phyloP scores from a whole-genome alignment of 495 filamentous ascomycete genomes.

The Pyronema omphalodes region DNA sequence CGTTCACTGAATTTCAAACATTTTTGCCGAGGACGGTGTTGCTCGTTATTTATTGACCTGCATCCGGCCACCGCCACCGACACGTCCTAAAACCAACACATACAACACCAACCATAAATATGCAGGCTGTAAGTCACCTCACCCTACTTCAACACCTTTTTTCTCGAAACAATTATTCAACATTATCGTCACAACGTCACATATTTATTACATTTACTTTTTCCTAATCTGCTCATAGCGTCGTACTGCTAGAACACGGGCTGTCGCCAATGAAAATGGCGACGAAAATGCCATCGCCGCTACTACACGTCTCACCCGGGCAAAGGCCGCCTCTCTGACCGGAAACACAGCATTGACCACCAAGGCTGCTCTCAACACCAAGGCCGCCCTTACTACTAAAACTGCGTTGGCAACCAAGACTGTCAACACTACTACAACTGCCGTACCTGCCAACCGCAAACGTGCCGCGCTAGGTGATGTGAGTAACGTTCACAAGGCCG shows the following conservation, averaged over 20 bases:
- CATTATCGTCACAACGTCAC: background rate
- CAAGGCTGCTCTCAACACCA: slow-evolving; percentile 36
- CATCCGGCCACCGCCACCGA: background rate
- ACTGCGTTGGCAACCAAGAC: slow-evolving; percentile 60
- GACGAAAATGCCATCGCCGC: slow-evolving; percentile 58
- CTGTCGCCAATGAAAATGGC: slow-evolving; percentile 56
- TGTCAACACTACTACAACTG: slow-evolving; percentile 31
- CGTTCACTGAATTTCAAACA: background rate
- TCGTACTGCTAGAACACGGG: slow-evolving; percentile 41
- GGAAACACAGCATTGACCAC: background rate
- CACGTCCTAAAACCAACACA: background rate
- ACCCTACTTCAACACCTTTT: background rate
- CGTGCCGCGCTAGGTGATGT: slow-evolving; percentile 77
- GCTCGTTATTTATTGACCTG: background rate
- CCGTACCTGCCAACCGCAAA: slow-evolving; percentile 36
- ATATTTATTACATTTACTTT: background rate
- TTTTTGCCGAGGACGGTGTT: background rate
- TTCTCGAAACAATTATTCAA: background rate
- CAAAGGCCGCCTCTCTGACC: slow-evolving; percentile 48
- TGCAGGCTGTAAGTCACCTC: slow-evolving; percentile 4
- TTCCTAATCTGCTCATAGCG: slow-evolving; percentile 9
- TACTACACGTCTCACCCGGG: slow-evolving; percentile 70
- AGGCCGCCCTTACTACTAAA: slow-evolving; percentile 41
- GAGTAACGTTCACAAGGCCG: slow-evolving; percentile 78
- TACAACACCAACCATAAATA: background rate